These are phyloP conservation scores for Kazachstania taianensis DNA, from an alignment of 805 yeast genomes.

Conservation along the genomic window DNA sequence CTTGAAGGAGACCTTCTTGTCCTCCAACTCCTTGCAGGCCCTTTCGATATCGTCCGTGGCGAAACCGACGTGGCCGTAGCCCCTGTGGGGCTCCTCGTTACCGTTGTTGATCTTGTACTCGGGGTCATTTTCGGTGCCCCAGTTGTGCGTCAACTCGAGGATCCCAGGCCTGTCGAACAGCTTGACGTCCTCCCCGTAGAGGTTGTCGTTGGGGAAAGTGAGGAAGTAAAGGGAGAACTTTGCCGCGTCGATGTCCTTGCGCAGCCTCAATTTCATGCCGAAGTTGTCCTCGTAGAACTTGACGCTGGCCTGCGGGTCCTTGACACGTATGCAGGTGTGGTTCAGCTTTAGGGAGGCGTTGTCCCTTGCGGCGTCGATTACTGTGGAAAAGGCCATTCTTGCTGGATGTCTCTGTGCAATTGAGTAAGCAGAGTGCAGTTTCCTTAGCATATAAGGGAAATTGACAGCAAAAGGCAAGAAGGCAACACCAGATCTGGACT, in stretches of 20 bases:
- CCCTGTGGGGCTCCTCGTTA: slow-evolving; percentile 73
- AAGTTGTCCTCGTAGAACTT: slow-evolving; percentile 66
- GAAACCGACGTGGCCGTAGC: slow-evolving; percentile 90
- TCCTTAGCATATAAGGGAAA: too few species aligned
- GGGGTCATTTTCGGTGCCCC: slow-evolving; percentile 56
- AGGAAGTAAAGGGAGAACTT: slow-evolving; percentile 63
- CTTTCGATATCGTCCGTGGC: slow-evolving; percentile 69
- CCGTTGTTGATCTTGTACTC: slow-evolving; percentile 63
- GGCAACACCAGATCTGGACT: too few species aligned
- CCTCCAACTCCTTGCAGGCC: slow-evolving; percentile 49
- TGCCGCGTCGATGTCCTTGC: slow-evolving; percentile 42
- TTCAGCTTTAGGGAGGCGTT: too few species aligned
- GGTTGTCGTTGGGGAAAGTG: slow-evolving; percentile 31
- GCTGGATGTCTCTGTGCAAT: too few species aligned
- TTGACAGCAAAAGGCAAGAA: too few species aligned
- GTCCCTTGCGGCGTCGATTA: too few species aligned
- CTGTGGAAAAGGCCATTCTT: too few species aligned
- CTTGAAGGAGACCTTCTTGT: slow-evolving; percentile 61
- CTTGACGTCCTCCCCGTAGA: slow-evolving; percentile 32
- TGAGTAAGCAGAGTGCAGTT: too few species aligned
- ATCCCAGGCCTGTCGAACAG: slow-evolving; percentile 42
- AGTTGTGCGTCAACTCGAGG: slow-evolving; percentile 73
- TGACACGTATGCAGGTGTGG: slow-evolving; percentile 71
- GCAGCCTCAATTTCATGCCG: slow-evolving; percentile 55
- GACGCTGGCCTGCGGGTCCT: slow-evolving; percentile 65